These are phyloP conservation scores for Fusarium albidum DNA, from an alignment of 2,329 filamentous ascomycete species.

Conservation along the genomic window DNA sequence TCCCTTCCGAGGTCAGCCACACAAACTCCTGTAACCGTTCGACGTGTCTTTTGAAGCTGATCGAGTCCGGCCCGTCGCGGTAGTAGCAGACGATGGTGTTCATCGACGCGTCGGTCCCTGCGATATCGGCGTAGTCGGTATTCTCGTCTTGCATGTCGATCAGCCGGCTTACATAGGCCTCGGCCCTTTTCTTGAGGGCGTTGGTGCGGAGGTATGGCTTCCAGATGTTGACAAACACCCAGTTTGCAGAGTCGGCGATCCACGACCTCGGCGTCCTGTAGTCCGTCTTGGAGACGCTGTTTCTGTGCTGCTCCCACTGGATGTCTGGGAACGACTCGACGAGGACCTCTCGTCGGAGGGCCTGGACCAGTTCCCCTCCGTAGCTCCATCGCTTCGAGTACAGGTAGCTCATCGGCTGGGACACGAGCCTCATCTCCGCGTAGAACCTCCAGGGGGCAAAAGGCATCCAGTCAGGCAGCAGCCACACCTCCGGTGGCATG, in stretches of 20 bases:
- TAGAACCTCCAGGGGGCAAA: constrained; percentile 93
- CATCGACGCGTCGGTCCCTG: constrained; percentile 88
- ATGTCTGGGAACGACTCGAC: constrained; percentile 80
- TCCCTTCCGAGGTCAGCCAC: constrained; percentile 90
- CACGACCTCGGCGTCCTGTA: constrained; percentile 92
- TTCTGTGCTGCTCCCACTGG: constrained; percentile 78
- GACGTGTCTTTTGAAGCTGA: constrained; percentile 76
- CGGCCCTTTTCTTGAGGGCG: constrained; percentile 72
- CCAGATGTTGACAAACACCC: constrained; percentile 80
- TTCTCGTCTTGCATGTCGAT: constrained; percentile 92
- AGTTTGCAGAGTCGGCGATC: constrained; percentile 80
- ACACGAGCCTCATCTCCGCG: constrained; percentile 80
- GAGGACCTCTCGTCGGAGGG: constrained; percentile 82
- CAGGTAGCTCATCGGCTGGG: constrained; percentile 63
- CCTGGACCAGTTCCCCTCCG: constrained; percentile 73
- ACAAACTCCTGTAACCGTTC: constrained; percentile 85
- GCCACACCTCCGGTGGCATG: constrained; percentile 90
- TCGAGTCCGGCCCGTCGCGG: constrained; percentile 78
- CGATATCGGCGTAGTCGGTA: constrained; percentile 84
- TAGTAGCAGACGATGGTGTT: constrained; percentile 87
- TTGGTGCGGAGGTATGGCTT: constrained; percentile 76
- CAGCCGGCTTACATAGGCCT: constrained; percentile 81
- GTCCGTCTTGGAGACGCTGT: constrained; percentile 79
- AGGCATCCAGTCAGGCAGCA: constrained; percentile 87
- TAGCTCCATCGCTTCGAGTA: constrained; percentile 84